Evolutionary conservation across 768 basidiomycete species (phyloP), one percentile per base, ranked within the genome.

Genomic region (Fomitopsis serialis): DNA sequence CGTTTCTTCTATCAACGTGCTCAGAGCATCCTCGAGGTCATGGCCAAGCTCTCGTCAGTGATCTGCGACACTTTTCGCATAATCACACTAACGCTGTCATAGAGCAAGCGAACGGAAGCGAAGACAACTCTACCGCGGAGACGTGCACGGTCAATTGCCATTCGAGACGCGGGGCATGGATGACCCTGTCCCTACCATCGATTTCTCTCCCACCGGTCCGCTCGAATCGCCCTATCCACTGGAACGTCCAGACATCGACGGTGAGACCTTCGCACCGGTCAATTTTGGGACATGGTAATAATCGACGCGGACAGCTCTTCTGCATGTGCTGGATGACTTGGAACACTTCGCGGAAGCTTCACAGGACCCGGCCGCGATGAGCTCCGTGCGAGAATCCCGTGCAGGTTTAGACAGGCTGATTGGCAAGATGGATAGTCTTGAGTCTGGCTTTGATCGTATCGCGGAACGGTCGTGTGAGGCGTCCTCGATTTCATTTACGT

Each of bases 21-120:
- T 0, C 82, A 87, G 55, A 82, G 81, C 34, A 85, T 98, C 40
- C 74, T 92, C 3, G 87, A 95, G 63, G 79, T 91, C 17, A 87
- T 98, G 84, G 85, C 89, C 2, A 92, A 89, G 61, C 77, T 95
- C 37, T 85, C 90, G 90, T 92, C 65, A 64, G 85, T 74, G n/a
- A 4, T 1, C 3, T 29, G 15, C 24, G 6, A 32, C 34, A 48
- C n/a, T 6, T 8, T 4, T 25, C 15, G 25, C 42, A 23, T n/a
- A 47, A 22, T 2, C 7, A 24, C 15, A 45, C n/a, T 27, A 15
- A n/a, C 13, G 23, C 45, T 6, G 10, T 11, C 53, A 3, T 54
- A 92, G 89, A 8, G 75, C 84, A 0, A 81, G 75, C 48, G 97
- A 99, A 68, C 78, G 80, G 56, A 90, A 89, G 60, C 81, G 92